Base-by-base conservation (phyloP, 805 yeast species). In the Metschnikowia bowlesiae region DNA sequence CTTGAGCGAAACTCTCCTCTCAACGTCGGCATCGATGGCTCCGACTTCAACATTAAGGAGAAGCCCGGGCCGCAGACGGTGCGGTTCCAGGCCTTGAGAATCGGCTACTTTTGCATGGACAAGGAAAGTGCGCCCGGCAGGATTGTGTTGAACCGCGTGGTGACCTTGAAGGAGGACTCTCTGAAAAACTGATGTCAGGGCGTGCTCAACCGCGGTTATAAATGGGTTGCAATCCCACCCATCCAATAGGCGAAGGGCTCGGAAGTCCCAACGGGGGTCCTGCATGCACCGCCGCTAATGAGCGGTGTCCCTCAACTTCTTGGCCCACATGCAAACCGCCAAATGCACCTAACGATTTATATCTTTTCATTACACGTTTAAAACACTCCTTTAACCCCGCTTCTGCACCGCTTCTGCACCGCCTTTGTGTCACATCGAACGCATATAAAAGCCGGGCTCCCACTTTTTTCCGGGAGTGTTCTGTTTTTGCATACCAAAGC, bases 21-120 rank as follows among this genome's bases (percentile, higher is more conserved):
- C 83, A 83, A 83, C 57, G 71, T 82, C 60, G 76, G 74, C 37
- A 77, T 84, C 30, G 76, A 78, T 32, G 76, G 77, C 37, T 78
- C 82, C 46, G 84, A 84, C 55, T 88, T 89, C 65, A 77, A 78
- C 63, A 85, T 90, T 57, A 76, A 79, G 58, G 97, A 94, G 66
- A 48, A 52, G 44, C 40, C 45, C 33, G 59, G 59, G 22, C 61
- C 61, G 4, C 50, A 56, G 42, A 54, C 59, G 10, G 89, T 88
- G 32, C 82, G 99, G 70, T 94, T 94, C 89, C 99, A 94, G 75
- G 99, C 96, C 31, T 80, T 94, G 69, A 83, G 99, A 73, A 92
- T 89, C 42, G 99, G 99, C 31, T 94, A 94, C 70, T 94, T 90
- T 81, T 84, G 96, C 63, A 68, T 89, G 66, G 99, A 94, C 67